These are phyloP conservation scores for Periglandula ipomoeae DNA, from an alignment of 2,329 filamentous ascomycete species.

Conservation along the genomic window DNA sequence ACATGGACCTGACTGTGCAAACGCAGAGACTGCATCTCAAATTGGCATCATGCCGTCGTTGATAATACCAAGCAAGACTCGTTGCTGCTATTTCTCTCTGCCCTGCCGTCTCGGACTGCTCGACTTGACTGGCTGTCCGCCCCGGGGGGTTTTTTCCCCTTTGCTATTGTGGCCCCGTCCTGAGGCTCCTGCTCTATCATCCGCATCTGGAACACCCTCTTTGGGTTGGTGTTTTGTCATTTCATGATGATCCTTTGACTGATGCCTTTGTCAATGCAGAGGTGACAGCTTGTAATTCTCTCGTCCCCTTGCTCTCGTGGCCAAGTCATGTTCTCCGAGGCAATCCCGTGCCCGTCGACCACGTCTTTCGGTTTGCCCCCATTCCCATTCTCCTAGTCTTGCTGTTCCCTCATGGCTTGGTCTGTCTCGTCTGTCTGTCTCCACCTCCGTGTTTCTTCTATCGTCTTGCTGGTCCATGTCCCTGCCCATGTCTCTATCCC, in stretches of 20 bases:
- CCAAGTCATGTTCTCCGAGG: not conserved
- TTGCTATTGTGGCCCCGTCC: not conserved
- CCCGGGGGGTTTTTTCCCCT: not conserved
- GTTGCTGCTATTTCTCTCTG: not conserved
- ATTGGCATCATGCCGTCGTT: not conserved
- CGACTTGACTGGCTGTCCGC: not conserved
- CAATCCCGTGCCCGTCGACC: not conserved
- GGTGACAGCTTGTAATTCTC: slow-evolving; percentile 1
- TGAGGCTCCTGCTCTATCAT: not conserved
- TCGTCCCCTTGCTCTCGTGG: not conserved
- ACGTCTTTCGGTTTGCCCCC: not conserved
- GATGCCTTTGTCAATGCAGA: not conserved
- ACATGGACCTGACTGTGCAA: too few species aligned
- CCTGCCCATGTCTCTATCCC: not conserved
- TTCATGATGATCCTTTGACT: not conserved
- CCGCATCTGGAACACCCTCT: not conserved
- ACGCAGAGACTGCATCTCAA: not conserved
- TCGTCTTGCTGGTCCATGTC: not conserved
- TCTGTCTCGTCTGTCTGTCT: not conserved
- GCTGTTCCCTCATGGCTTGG: not conserved
- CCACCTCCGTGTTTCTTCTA: not conserved
- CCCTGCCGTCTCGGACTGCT: too few species aligned
- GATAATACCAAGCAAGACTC: too few species aligned
- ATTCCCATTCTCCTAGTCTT: slow-evolving; percentile 1
- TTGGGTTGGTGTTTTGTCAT: slow-evolving; percentile 5